phyloP scores from a whole-genome alignment of 768 basidiomycete species.

The Hygrocybe punicea region DNA sequence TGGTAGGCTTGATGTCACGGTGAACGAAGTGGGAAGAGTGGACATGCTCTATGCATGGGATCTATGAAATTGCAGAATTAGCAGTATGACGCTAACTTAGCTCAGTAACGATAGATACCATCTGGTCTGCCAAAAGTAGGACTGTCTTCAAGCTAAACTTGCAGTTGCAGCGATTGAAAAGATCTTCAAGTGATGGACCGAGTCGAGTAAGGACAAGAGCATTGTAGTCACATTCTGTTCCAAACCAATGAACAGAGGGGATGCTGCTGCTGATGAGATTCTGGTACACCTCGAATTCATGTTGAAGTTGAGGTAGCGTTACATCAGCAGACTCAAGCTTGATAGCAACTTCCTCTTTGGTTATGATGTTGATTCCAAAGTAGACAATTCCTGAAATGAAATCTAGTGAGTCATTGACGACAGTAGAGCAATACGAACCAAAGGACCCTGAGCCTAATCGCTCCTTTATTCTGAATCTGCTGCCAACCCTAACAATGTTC shows the following conservation, averaged over 20 bases:
- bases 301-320: slow-evolving; percentile 55
- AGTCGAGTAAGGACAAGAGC: slow-evolving; percentile 69
- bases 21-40: slow-evolving; percentile 78
- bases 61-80: slow-evolving; percentile 37
- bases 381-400: slow-evolving; percentile 64
- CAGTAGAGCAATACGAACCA: background rate
- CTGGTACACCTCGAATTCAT: slow-evolving; percentile 67
- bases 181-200: slow-evolving; percentile 60
- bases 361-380: slow-evolving; percentile 77
- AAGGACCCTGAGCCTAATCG: too few relatives aligned
- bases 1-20: slow-evolving; percentile 80
- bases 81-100: slow-evolving; percentile 24
- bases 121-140: slow-evolving; percentile 72
- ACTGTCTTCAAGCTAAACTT: slow-evolving; percentile 78
- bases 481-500: too few relatives aligned
- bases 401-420: background rate
- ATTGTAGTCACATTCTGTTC: slow-evolving; percentile 47
- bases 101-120: slow-evolving; percentile 41
- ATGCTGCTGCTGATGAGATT: slow-evolving; percentile 76
- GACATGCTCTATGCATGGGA: slow-evolving; percentile 79
- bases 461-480: too few relatives aligned
- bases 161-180: slow-evolving; percentile 68
- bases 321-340: slow-evolving; percentile 67
- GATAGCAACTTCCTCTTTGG: slow-evolving; percentile 80
- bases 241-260: slow-evolving; percentile 70